A percentile compares a stretch with the other conserved stretches of the same genome.
phyloP scores from a whole-genome alignment of 192 early-diverging fungal genomes.

The Entomortierella beljakovae region DNA sequence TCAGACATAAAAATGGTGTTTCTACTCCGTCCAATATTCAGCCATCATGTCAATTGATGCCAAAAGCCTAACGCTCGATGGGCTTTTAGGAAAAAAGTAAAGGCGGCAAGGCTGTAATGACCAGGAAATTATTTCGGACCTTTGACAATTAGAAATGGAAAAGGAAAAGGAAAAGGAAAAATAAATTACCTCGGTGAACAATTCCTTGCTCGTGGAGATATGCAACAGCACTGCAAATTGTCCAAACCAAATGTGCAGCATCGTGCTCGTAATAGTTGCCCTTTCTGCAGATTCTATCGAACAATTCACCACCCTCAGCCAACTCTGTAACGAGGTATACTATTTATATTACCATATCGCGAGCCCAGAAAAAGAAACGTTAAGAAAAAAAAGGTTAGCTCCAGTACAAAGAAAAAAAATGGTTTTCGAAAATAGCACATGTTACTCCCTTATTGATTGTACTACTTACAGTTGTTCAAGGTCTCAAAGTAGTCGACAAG shows the following conservation, averaged over 20 bases:
- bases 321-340: constrained; percentile 85
- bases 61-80: neutral
- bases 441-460: neutral
- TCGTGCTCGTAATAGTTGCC: constrained; percentile 82
- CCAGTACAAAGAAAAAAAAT: constrained; percentile 4
- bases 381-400: neutral
- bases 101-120: neutral
- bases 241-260: constrained; percentile 81
- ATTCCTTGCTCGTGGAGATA: constrained; percentile 89
- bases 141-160: neutral
- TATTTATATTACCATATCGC: constrained; percentile 26
- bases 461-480: constrained; percentile 66
- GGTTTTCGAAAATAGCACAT: no score
- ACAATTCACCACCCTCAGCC: constrained; percentile 92
- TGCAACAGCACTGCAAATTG: constrained; percentile 81
- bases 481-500: constrained; percentile 88
- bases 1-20: neutral
- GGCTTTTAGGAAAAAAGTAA: neutral
- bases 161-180: no score
- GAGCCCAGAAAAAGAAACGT: neutral
- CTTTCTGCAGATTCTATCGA: constrained; percentile 83
- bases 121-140: no score
- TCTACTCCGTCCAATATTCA: neutral
- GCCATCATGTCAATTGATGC: no score
- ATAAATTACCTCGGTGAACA: constrained; percentile 87